Percentiles rank a stretch among this genome's conserved stretches.
phyloP scores from a whole-genome alignment of 352 stramenopile genomes.

The Globisporangium okanoganense region DNA sequence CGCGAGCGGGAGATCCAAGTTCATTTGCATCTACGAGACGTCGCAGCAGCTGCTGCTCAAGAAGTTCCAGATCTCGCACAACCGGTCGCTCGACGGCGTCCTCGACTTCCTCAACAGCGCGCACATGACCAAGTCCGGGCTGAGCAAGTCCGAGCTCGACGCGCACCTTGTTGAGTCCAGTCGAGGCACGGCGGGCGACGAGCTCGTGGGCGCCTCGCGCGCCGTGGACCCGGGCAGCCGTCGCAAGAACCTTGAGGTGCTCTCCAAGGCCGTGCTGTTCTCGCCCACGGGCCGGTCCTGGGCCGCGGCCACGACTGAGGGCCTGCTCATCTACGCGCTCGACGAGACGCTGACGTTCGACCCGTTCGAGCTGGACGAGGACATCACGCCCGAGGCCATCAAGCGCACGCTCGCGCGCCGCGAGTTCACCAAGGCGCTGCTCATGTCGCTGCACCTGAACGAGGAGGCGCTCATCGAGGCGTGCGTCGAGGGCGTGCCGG shows the following conservation, averaged over 20 bases:
- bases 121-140: slow-evolving; percentile 74
- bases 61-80: slow-evolving; percentile 99
- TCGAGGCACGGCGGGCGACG: slow-evolving; percentile 25
- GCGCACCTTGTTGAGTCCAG: slow-evolving; percentile 41
- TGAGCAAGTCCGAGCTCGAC: slow-evolving; percentile 71
- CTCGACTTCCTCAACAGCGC: slow-evolving; percentile 95
- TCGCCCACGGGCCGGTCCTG: slow-evolving; percentile 96
- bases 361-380: slow-evolving; percentile 97
- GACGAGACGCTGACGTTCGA: slow-evolving; percentile 98
- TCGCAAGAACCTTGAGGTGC: slow-evolving; percentile 81
- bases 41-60: slow-evolving; percentile 95
- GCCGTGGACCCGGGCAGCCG: slow-evolving; percentile 92
- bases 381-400: slow-evolving; percentile 95
- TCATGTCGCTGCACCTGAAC: slow-evolving; percentile 97
- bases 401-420: slow-evolving; percentile 79
- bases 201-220: slow-evolving; percentile 78
- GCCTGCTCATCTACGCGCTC: slow-evolving; percentile 96
- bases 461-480: slow-evolving; percentile 91
- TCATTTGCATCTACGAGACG: slow-evolving; percentile 99
- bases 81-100: slow-evolving; percentile 94
- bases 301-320: slow-evolving; percentile 96
- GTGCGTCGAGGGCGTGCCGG: slow-evolving; percentile 90
- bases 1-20: slow-evolving; percentile 97
- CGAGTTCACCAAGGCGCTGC: slow-evolving; percentile 91
- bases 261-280: slow-evolving; percentile 94